Evolutionary conservation across 768 basidiomycete species (phyloP), one percentile per base, ranked within the genome.

Genomic region (Amanita subjunquillea): DNA sequence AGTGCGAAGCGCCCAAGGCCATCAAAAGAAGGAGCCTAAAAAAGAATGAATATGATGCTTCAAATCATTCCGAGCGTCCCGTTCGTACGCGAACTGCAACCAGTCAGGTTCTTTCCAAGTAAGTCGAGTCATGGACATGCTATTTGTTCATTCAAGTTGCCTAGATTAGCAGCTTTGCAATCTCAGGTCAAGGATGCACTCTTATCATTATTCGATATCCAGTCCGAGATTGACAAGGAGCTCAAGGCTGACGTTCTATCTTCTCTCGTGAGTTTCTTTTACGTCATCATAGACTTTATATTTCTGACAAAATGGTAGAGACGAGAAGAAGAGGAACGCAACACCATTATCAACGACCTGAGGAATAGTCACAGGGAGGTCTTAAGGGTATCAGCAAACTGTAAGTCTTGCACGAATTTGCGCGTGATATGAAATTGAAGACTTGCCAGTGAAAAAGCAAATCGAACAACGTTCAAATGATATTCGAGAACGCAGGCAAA

Each of bases 31-130:
- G 1, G 22, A 27, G 27, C 17, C 4, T 12, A 13, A 36, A 36
- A 27, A 13, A 44, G 41, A 22, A 22, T 22, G 34, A 36, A 12
- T 42, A 10, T 38, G 36, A 23, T 40, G 6, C 44, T 53, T 45
- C 20, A 25, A 15, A 56, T 49, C 57, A 50, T 27, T 54, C 57
- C 27, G 54, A 48, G 12, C 32, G 22, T 23, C n/a, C 22, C 20
- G 56, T 25, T 17, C 39, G 51, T n/a, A 41, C 56, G 7, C 77
- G 71, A 59, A 85, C 80, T 3, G 78, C 82, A 8, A 71, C 66
- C 9, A 83, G 76, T 73, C 82, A 87, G 53, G 85, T 87, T 55
- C 69, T 91, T 20, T 76, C 83, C 60, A 82, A 81, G 89, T 91
- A 55, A 55, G 81, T 66, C n/a, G 13, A 9, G 2, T 39, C 15